A percentile compares a stretch with the other conserved stretches of the same genome.
These are phyloP conservation scores for Paramecium pentaurelia DNA, from an alignment of 73 alveolate species.

Conservation along the genomic window DNA sequence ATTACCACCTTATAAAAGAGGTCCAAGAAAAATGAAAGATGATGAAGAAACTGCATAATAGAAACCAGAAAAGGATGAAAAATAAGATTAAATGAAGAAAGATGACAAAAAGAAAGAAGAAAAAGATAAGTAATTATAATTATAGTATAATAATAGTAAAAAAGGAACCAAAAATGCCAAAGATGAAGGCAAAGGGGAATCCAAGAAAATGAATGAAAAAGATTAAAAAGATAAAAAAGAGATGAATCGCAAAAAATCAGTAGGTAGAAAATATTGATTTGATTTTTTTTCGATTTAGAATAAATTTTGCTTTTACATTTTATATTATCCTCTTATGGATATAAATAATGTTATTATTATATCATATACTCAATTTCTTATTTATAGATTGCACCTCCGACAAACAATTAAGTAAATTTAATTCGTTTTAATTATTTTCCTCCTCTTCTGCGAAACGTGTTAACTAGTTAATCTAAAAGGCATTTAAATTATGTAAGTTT, in stretches of 20 bases:
- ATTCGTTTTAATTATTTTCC: background rate
- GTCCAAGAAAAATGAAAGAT: background rate
- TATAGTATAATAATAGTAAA: background rate
- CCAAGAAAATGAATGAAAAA: background rate
- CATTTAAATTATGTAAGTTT: background rate
- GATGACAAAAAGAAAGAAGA: background rate
- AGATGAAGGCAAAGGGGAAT: background rate
- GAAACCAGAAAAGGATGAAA: background rate
- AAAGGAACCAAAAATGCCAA: background rate
- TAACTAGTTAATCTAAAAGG: background rate
- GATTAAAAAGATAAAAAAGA: background rate
- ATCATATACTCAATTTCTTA: background rate
- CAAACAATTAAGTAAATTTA: background rate
- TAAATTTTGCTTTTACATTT: background rate
- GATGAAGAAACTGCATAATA: background rate
- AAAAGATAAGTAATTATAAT: background rate
- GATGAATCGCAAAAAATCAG: background rate
- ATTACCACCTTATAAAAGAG: constrained; percentile 17
- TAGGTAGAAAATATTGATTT: background rate
- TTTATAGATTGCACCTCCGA: background rate
- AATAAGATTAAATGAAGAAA: background rate
- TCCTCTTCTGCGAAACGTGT: background rate
- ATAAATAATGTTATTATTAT: background rate
- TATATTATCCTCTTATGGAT: background rate
- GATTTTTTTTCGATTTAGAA: background rate